Evolutionary conservation across 1,139 yeast genomes (phyloP), one percentile per base, ranked within the genome.

Genomic region (Debaryomyces fabryi): DNA sequence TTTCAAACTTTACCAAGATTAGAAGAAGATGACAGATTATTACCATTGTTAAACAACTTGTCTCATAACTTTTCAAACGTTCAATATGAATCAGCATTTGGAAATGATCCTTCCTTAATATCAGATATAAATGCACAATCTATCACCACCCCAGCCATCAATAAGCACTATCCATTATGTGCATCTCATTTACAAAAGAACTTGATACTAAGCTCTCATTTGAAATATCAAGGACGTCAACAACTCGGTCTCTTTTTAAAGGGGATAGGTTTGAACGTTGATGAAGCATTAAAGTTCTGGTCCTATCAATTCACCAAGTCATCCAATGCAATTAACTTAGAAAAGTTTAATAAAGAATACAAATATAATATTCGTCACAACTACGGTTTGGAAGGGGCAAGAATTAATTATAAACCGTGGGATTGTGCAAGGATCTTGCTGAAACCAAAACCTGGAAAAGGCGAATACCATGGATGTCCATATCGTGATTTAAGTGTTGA

Each of bases 391-490:
- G 97, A 90, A 66, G 99, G 99, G 57, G 86, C 87, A 12, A 73
- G 97, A 52, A 86, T 83, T 58, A 88, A 90, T 59, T 91, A 90
- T 69, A 82, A 82, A 57, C 96, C 98, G 0, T 82, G 87, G 86
- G 88, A 86, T 60, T 93, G 97, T 72, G 81, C 83, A 25, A 84
- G 86, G 0, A 88, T 95, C 38, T 69, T 88, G 50, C 77, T 83
- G 30, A 83, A 85, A 56, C 90, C 93, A 6, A 76, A 83, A 50
- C 96, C 96, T 0, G 78, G 78, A 16, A 79, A 83, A 44, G 82
- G 79, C 34, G 96, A 91, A 60, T 80, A 70, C 54, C 97, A 93
- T 63, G 99, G 99, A 3, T 92, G 98, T 68, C 97, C 98, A 3
- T 93, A 88, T 68, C 76, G 96, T 49, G 93, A 88, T 58, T 73